Conservation (phyloP, 2,329 filamentous ascomycete species). For the Hypomyces rosellus region DNA sequence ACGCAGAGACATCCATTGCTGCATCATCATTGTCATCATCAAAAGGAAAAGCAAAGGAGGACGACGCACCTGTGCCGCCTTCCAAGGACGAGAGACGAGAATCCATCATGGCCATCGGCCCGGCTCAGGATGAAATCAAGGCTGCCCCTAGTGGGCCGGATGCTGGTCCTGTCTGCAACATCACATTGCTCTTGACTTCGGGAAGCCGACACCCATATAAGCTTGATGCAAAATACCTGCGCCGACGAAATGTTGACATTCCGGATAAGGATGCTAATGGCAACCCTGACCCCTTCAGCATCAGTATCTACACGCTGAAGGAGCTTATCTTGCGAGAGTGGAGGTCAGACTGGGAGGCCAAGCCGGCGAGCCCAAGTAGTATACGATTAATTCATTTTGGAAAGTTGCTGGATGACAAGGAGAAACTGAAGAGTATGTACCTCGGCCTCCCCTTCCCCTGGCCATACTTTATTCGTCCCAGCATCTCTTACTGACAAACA, state of each 20-base stretch:
- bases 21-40: slow-evolving; percentile 17
- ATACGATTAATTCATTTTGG: slow-evolving; percentile 92
- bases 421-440: slow-evolving; percentile 68
- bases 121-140: slow-evolving; percentile 36
- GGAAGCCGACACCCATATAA: slow-evolving; percentile 85
- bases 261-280: slow-evolving; percentile 57
- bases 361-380: slow-evolving; percentile 77
- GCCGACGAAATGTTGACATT: slow-evolving; percentile 70
- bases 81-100: slow-evolving; percentile 22
- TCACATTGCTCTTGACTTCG: slow-evolving; percentile 75
- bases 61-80: slow-evolving; percentile 2
- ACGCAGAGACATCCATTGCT: slow-evolving; percentile 15
- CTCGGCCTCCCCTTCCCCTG: slow-evolving; percentile 4
- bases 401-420: slow-evolving; percentile 83
- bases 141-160: slow-evolving; percentile 25
- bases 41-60: slow-evolving; percentile 28
- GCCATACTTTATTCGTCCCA: neutral
- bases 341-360: slow-evolving; percentile 84
- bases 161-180: slow-evolving; percentile 51
- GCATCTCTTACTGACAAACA: neutral
- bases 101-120: slow-evolving; percentile 37
- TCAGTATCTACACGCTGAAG: slow-evolving; percentile 90
- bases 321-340: slow-evolving; percentile 91
- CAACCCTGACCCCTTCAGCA: slow-evolving; percentile 71
- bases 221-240: slow-evolving; percentile 80